Percentiles rank a stretch among this genome's conserved stretches.
Evolutionary conservation across 257 asterid species (phyloP).

Genomic region (Scutellaria barbata): DNA sequence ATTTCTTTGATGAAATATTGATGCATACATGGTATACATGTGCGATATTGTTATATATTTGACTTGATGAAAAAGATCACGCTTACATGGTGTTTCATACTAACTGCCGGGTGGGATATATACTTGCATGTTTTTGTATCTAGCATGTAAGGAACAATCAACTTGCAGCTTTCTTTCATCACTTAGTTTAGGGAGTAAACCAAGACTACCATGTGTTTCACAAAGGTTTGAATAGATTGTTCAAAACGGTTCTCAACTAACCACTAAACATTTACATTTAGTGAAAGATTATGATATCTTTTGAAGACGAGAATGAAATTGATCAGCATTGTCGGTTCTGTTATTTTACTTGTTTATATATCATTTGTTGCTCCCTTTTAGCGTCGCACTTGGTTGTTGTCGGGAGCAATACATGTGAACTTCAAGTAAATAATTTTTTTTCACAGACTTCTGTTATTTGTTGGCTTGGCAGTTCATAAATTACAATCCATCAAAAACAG

Average conservation of each 20-base stretch:
- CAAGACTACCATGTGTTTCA: not conserved
- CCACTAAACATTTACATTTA: not conserved
- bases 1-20: not conserved
- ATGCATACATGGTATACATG: not conserved
- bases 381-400: conserved; percentile 7
- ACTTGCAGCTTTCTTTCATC: conserved; percentile 7
- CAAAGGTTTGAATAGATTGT: conserved; percentile 2
- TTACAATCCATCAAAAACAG: not conserved
- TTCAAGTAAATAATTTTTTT: not conserved
- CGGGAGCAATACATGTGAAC: conserved; percentile 2
- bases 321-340: not conserved
- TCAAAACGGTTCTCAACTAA: not conserved
- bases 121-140: not conserved
- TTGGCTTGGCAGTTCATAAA: not conserved
- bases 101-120: not conserved
- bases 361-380: not conserved
- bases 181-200: not conserved
- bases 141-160: not conserved
- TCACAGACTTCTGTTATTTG: not conserved
- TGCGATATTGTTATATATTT: not conserved
- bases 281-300: conserved; percentile 5
- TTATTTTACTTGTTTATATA: not conserved
- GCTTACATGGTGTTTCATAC: not conserved
- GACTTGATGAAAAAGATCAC: not conserved
- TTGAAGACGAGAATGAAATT: not conserved